phyloP scores from a whole-genome alignment of 495 filamentous ascomycete species.

The Penicillium macrosclerotiorum region DNA sequence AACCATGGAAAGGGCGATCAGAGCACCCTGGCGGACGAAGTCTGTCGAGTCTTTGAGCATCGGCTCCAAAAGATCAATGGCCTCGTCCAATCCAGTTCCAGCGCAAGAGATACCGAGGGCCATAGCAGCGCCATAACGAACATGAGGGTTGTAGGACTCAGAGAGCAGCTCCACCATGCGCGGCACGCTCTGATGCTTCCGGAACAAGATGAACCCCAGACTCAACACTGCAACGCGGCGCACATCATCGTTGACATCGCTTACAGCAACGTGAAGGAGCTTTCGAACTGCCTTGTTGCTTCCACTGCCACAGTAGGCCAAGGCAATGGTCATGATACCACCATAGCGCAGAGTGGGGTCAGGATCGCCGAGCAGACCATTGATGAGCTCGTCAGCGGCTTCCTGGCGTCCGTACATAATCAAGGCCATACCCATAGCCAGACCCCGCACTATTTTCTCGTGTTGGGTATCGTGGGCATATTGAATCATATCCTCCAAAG shows the following conservation, averaged over 20 bases:
- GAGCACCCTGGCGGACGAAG: slow-evolving; percentile 96
- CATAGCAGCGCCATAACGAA: slow-evolving; percentile 97
- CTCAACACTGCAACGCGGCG: slow-evolving; percentile 96
- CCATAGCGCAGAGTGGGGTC: slow-evolving; percentile 94
- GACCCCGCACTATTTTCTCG: slow-evolving; percentile 96
- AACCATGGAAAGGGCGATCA: slow-evolving; percentile 95
- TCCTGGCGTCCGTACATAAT: slow-evolving; percentile 98
- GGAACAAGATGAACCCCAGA: slow-evolving; percentile 97
- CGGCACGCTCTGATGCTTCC: slow-evolving; percentile 94
- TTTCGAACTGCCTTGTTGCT: slow-evolving; percentile 99
- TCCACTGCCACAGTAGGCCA: slow-evolving; percentile 94
- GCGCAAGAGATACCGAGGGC: slow-evolving; percentile 97
- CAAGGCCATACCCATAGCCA: slow-evolving; percentile 93
- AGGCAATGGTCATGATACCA: slow-evolving; percentile 97
- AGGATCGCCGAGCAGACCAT: slow-evolving; percentile 87
- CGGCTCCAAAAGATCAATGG: slow-evolving; percentile 93
- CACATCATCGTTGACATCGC: slow-evolving; percentile 98
- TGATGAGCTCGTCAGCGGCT: slow-evolving; percentile 89
- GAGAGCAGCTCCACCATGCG: slow-evolving; percentile 99
- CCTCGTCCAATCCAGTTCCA: slow-evolving; percentile 93
- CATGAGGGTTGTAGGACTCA: slow-evolving; percentile 98
- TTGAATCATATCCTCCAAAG: slow-evolving; percentile 90
- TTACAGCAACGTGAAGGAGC: slow-evolving; percentile 95
- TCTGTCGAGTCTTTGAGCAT: slow-evolving; percentile 99
- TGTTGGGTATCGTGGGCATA: slow-evolving; percentile 98